phyloP scores from a whole-genome alignment of 1,139 yeast species.

The Pichia sp. region DNA sequence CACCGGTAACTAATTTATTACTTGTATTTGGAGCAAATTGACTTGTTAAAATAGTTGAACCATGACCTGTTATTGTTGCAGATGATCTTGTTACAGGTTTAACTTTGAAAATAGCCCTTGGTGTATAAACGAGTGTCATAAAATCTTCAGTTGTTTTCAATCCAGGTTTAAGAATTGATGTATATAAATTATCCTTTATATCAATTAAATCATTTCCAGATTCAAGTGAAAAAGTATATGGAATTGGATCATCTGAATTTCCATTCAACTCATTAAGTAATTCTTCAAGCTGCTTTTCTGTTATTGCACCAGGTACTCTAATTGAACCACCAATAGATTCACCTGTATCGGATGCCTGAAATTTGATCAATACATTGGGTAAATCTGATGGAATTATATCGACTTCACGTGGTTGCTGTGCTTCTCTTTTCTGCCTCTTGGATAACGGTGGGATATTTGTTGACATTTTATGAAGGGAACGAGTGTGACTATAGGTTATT shows the following conservation, averaged over 20 bases:
- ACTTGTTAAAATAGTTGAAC: conserved; percentile 83
- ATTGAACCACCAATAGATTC: conserved; percentile 77
- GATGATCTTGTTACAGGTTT: conserved; percentile 85
- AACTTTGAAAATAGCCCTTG: conserved; percentile 91
- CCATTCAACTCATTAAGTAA: conserved; percentile 68
- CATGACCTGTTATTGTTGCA: conserved; percentile 93
- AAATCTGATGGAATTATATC: conserved; percentile 68
- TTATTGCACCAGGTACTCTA: conserved; percentile 85
- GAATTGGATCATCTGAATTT: conserved; percentile 74
- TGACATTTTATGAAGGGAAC: conserved; percentile 60
- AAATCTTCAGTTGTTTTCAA: conserved; percentile 89
- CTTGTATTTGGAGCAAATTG: conserved; percentile 91
- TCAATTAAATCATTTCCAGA: conserved; percentile 53
- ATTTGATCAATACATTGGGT: conserved; percentile 81
- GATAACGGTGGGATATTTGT: conserved; percentile 92
- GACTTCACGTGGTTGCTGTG: conserved; percentile 74
- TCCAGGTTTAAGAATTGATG: conserved; percentile 78
- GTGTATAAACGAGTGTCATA: conserved; percentile 84
- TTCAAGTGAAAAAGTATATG: conserved; percentile 73
- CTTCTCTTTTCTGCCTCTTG: conserved; percentile 77
- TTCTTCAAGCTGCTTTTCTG: conserved; percentile 82
- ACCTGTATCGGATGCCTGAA: conserved; percentile 94
- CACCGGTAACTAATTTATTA: conserved; percentile 85
- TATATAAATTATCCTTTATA: conserved; percentile 67
- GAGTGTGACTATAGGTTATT: background rate